Base-by-base conservation (phyloP, 2,329 filamentous ascomycete genomes). In the Sporothrix protearum region DNA sequence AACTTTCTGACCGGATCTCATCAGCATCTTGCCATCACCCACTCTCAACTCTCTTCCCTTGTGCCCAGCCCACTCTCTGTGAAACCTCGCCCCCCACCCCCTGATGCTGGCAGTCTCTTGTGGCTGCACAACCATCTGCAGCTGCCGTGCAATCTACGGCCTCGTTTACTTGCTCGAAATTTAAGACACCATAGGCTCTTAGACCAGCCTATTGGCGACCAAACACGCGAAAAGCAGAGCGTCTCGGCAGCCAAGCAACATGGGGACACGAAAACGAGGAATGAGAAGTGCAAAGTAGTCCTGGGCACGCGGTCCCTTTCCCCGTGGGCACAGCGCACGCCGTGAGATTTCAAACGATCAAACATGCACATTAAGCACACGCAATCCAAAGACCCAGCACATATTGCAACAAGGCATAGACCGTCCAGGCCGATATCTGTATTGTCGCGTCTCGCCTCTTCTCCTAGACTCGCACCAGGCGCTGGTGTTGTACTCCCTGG, bases 151-250 rank as follows among this genome's bases (percentile, higher is more conserved):
- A 66, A 66, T 63, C 55, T 68, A 68, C 64, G 47, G 55, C 16
- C 71, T 71, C 71, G 66, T 69, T 69, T 69, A 71, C 66, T 66
- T 71, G 71, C 70, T 64, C 71, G 42, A 63, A 28, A 36, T 69
- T 57, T 42, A 49, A 71, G 71, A 71, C 71, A 71, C 25, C 57
- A n/a, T 39, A n/a, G 66, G n/a, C 42, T n/a, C 45, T 33, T 42
- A 36, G 55, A 55, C 57, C 12, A 53, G 53, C 64, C 30, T 39
- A 61, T 53, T 53, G 36, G 19, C 7, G 36, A 59, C 22, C 30
- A 25, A 33, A 36, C 39, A 51, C 47, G 57, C 30, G 47, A 69
- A 28, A n/a, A 25, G 19, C 19, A 67, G 30, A 57, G 57, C 28
- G 33, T 9, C 16, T 71, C 36, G 7, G 16, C 39, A 47, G 42